phyloP scores from a whole-genome alignment of 2,329 filamentous ascomycete species.

The Xylariomycetidae sp. region DNA sequence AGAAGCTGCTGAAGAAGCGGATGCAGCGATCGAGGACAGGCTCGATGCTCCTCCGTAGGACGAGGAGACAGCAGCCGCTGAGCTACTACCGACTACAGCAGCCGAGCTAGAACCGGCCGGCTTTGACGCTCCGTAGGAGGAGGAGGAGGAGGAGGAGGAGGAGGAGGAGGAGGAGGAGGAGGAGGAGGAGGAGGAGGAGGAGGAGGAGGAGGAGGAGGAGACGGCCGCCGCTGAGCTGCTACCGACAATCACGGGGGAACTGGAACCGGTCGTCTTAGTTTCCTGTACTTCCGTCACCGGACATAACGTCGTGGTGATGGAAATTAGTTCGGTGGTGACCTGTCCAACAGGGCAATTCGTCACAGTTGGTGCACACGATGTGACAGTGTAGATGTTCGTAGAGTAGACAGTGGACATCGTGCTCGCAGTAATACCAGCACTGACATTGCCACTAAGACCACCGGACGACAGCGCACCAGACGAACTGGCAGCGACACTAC shows the following conservation, averaged over 20 bases:
- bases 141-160: no score
- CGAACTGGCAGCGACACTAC: no score
- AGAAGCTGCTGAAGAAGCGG: slow-evolving; percentile 5
- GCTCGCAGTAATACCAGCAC: slow-evolving; percentile 3
- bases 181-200: no score
- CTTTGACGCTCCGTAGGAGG: no score
- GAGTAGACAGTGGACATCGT: slow-evolving; percentile 21
- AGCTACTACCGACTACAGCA: no score
- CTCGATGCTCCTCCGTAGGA: neutral
- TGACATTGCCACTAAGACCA: slow-evolving; percentile 4
- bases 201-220: no score
- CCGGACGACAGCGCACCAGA: no score
- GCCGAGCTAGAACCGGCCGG: no score
- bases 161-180: no score
- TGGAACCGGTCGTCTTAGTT: slow-evolving; percentile 6
- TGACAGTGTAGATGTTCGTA: slow-evolving; percentile 23
- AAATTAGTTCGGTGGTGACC: slow-evolving; percentile 20
- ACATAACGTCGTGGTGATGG: slow-evolving; percentile 19
- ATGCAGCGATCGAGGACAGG: slow-evolving; percentile 6
- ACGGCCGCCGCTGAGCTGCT: no score
- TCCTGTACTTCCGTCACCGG: slow-evolving; percentile 12
- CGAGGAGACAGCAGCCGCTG: slow-evolving; percentile 2
- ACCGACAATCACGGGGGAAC: no score
- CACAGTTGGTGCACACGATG: slow-evolving; percentile 19
- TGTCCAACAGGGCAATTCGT: slow-evolving; percentile 21